A percentile compares a stretch with the other conserved stretches of the same genome.
Conservation (phyloP, 495 filamentous ascomycete species). For the Penicillium goetzii region DNA sequence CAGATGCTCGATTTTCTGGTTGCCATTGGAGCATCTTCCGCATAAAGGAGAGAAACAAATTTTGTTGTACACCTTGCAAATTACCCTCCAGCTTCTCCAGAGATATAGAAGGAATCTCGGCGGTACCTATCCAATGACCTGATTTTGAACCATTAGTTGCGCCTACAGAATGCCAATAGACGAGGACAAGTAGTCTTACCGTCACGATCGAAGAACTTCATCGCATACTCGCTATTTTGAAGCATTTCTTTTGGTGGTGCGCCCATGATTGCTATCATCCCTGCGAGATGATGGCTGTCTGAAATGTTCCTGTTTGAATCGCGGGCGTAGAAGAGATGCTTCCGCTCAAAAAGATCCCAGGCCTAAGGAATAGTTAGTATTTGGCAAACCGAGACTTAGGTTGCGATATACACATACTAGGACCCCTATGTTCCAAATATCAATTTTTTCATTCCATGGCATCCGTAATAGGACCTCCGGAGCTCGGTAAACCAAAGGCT, state of each 20-base stretch:
- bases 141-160: not conserved
- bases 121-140: constrained; percentile 23
- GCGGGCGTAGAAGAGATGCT: constrained; percentile 43
- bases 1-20: constrained; percentile 42
- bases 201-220: constrained; percentile 25
- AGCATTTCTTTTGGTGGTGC: constrained; percentile 44
- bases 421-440: constrained; percentile 48
- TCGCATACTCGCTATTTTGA: constrained; percentile 32
- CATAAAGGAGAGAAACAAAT: constrained; percentile 44
- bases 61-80: constrained; percentile 33
- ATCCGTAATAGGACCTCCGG: constrained; percentile 45
- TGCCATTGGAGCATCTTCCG: constrained; percentile 49
- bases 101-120: constrained; percentile 20
- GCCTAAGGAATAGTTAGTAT: constrained; percentile 8
- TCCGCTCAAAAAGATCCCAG: constrained; percentile 50
- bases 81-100: constrained; percentile 29
- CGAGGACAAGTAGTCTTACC: too few relatives aligned
- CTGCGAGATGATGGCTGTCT: constrained; percentile 46
- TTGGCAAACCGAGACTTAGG: constrained; percentile 6
- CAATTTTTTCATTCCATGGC: constrained; percentile 42
- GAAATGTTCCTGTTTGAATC: constrained; percentile 39
- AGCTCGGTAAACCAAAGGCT: constrained; percentile 43
- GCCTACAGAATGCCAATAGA: too few relatives aligned
- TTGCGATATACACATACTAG: constrained; percentile 39
- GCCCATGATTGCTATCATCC: constrained; percentile 48